Base-by-base conservation (phyloP, 768 basidiomycete genomes). In the Tulasnella sp. region DNA sequence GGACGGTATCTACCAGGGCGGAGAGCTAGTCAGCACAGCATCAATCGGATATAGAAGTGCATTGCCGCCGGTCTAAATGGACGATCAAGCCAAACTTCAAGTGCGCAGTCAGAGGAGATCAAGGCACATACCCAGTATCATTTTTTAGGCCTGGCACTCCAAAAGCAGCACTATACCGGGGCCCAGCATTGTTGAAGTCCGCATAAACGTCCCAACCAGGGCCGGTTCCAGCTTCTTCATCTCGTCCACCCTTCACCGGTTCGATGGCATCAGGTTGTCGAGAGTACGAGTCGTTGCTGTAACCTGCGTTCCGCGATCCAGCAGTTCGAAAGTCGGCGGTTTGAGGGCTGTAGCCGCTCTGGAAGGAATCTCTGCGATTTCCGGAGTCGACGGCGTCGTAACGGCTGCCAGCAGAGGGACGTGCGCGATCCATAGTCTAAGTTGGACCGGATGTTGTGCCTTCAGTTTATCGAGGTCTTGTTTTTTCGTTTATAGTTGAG, bases 151-250 rank as follows among this genome's bases (percentile, higher is more conserved):
- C 87, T 37, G 64, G 64, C 42, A 86, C 85, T 28, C 88, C 90
- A 84, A 93, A 92, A 8, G 92, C 89, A 31, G 88, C 86, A 83
- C 92, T 93, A 83, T 96, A 96, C 79, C 89, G 88, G 31, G 94
- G 95, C 1, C 95, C 95, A 7, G 90, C 85, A 83, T 96, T 96
- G 87, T 96, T 96, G 86, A 96, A 96, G 86, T 96, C 95, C 31
- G 95, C 93, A 84, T 91, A 96, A 72, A 96, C 91, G 85, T 96
- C 93, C 91, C 93, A 95, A 1, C 83, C 86, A 46, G 88, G 88
- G 87, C 89, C 22, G 78, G 89, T 86, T n/a, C 92, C 93, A 12
- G 91, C 92, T 84, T 94, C 94, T 83, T 90, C 89, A 58, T 80
- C 79, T 34, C 28, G 46, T 31, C 78, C 78, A 41, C 76, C 76